Conservation (phyloP, 345 rosid genomes). For the Rhizophora apiculata region DNA sequence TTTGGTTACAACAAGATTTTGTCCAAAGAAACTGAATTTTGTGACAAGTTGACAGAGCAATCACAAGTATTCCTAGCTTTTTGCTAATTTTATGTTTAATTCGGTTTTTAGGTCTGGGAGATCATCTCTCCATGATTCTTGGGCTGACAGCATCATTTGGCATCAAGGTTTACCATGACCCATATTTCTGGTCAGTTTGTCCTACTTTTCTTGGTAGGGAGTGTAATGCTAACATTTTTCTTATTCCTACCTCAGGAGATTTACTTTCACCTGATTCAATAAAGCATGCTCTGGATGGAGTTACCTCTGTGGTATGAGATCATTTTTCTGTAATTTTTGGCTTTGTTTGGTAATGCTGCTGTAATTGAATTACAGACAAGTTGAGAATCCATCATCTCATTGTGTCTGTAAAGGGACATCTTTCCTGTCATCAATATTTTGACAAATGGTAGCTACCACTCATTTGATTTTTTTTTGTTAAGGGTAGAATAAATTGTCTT, state of each 20-base stretch:
- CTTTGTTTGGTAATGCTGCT: not conserved
- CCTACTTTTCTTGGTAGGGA: constrained; percentile 1
- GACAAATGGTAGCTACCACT: no score
- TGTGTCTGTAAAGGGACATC: no score
- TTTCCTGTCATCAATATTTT: no score
- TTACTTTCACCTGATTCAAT: constrained; percentile 51
- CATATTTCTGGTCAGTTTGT: not conserved
- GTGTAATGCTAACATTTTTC: not conserved
- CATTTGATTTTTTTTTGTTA: no score
- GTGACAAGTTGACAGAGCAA: not conserved
- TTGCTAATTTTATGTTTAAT: not conserved
- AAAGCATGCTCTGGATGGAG: constrained; percentile 48
- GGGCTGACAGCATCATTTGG: constrained; percentile 56
- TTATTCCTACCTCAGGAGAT: constrained; percentile 39
- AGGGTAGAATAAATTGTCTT: no score
- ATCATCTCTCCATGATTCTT: constrained; percentile 46
- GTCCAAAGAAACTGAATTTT: not conserved
- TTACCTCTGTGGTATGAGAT: constrained; percentile 53
- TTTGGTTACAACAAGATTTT: constrained; percentile 1
- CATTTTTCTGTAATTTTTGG: constrained; percentile 5
- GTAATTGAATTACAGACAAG: no score
- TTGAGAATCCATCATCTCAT: no score
- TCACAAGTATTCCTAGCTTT: not conserved
- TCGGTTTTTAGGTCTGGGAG: constrained; percentile 48
- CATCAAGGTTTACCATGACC: constrained; percentile 37